Percentiles rank a stretch among this genome's conserved stretches.
Conservation (phyloP, 2,329 filamentous ascomycete species). For the Colletotrichum nymphaeae region DNA sequence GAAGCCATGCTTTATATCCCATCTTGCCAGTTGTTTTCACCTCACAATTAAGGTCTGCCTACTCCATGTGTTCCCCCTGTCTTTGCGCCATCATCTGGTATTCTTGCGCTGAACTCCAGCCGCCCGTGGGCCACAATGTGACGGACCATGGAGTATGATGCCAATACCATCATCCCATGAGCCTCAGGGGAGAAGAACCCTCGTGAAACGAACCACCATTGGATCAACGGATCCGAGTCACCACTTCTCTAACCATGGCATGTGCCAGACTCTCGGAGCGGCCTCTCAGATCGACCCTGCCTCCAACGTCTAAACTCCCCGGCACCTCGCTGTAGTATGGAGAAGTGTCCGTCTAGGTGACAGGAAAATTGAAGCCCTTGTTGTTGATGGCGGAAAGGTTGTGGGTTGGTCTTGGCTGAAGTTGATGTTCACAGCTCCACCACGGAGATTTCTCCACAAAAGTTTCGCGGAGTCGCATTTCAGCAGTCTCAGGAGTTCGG, state of each 20-base stretch:
- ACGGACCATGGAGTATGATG: neutral
- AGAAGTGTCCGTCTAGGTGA: neutral
- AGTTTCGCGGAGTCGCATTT: slow-evolving; percentile 29
- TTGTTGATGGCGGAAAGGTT: neutral
- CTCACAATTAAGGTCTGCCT: too few relatives aligned
- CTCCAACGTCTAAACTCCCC: neutral
- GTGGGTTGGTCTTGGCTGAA: neutral
- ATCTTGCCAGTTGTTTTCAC: neutral
- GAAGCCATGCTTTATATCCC: slow-evolving; percentile 14
- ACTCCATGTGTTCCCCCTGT: neutral
- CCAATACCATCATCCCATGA: neutral
- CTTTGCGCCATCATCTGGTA: slow-evolving; percentile 8
- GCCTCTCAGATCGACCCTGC: neutral
- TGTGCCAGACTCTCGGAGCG: neutral
- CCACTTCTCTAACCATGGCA: neutral
- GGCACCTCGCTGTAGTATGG: neutral
- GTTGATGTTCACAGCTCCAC: slow-evolving; percentile 1
- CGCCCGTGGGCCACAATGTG: neutral
- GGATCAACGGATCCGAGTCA: neutral
- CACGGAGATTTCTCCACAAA: slow-evolving; percentile 13
- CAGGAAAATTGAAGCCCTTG: neutral
- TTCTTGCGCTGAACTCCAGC: neutral
- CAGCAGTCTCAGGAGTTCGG: slow-evolving; percentile 19
- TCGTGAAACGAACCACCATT: slow-evolving; percentile 1
- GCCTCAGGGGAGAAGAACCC: neutral